These are phyloP conservation scores for Pyricularia grisea DNA, from an alignment of 2,329 filamentous ascomycete species.

Conservation along the genomic window DNA sequence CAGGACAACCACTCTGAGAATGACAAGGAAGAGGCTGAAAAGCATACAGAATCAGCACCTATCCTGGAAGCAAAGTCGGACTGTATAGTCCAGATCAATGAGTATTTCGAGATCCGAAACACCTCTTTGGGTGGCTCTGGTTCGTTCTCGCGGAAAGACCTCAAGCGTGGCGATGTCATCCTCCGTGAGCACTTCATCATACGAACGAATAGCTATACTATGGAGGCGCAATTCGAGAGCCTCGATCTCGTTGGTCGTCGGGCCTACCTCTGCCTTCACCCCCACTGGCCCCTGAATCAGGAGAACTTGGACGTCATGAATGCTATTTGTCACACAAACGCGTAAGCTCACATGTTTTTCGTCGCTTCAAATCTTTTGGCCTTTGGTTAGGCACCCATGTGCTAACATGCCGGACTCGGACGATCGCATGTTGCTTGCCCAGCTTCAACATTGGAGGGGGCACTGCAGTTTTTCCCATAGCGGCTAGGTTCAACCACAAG, in stretches of 20 bases:
- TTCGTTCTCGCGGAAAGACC: slow-evolving; percentile 30
- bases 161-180: slow-evolving; percentile 28
- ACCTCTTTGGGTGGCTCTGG: slow-evolving; percentile 36
- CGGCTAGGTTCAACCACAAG: slow-evolving; percentile 50
- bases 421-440: slow-evolving; percentile 4
- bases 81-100: slow-evolving; percentile 19
- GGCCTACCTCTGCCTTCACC: slow-evolving; percentile 27
- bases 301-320: slow-evolving; percentile 19
- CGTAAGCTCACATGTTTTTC: slow-evolving; percentile 22
- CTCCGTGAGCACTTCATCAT: slow-evolving; percentile 36
- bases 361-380: background rate
- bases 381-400: background rate
- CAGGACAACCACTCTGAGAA: background rate
- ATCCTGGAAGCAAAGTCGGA: too few relatives aligned
- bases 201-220: slow-evolving; percentile 14
- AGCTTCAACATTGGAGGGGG: slow-evolving; percentile 15
- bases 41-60: background rate
- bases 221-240: slow-evolving; percentile 25
- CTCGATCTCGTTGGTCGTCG: slow-evolving; percentile 21
- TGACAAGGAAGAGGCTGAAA: background rate
- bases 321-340: slow-evolving; percentile 34
- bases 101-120: slow-evolving; percentile 27
- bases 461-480: slow-evolving; percentile 37
- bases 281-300: slow-evolving; percentile 10
- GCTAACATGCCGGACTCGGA: background rate